phyloP scores from a whole-genome alignment of 257 asterid species.

The Solanum sitiens region DNA sequence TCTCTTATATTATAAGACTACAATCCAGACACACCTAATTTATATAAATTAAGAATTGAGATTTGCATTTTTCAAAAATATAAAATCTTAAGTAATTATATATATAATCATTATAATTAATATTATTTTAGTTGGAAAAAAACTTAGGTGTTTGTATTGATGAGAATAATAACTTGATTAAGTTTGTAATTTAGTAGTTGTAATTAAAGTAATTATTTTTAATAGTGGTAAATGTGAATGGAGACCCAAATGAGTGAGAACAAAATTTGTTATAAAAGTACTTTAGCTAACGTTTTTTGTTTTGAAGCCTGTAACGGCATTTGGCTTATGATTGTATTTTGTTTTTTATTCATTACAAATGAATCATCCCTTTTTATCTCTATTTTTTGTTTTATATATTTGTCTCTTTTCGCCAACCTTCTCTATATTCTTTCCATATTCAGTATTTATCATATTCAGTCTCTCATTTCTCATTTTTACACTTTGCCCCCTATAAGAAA shows the following conservation, averaged over 20 bases:
- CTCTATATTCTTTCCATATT: neutral
- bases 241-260: neutral
- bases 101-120: neutral
- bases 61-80: neutral
- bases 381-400: neutral
- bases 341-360: neutral
- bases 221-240: neutral
- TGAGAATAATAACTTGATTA: neutral
- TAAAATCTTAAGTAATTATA: too few relatives aligned
- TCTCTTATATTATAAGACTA: neutral
- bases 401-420: neutral
- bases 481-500: neutral
- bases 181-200: neutral
- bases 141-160: neutral
- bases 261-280: neutral
- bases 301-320: slow-evolving; percentile 44
- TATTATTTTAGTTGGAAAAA: neutral
- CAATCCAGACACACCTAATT: neutral
- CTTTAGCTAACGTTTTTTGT: slow-evolving; percentile 16
- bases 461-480: neutral
- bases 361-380: slow-evolving; percentile 1
- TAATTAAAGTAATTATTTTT: neutral
- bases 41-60: neutral
- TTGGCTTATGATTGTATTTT: slow-evolving; percentile 27
- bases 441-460: neutral